Evolutionary conservation across 352 stramenopile species (phyloP).

Genomic region (Phytophthora quininea): DNA sequence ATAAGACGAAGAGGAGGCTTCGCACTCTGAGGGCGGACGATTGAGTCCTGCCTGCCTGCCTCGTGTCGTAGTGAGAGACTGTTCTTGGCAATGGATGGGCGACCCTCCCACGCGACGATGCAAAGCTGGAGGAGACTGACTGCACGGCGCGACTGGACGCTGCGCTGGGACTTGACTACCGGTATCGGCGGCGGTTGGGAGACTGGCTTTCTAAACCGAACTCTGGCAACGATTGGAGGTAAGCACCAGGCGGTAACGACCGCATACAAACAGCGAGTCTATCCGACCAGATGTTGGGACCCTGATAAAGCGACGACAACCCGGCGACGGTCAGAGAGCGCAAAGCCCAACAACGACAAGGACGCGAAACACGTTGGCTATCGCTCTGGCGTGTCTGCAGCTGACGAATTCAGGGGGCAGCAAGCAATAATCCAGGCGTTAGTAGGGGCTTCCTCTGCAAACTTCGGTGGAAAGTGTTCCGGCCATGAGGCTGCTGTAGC

Average conservation of each 20-base stretch:
- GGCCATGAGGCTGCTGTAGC: too few species aligned
- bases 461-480: too few species aligned
- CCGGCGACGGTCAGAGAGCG: not conserved
- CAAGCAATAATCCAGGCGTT: too few species aligned
- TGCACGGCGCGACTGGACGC: conserved; percentile 1
- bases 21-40: conserved; percentile 7
- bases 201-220: not conserved
- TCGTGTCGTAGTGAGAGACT: conserved; percentile 21
- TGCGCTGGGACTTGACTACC: not conserved
- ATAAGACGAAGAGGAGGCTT: conserved; percentile 34
- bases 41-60: conserved; percentile 10
- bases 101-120: conserved; percentile 10
- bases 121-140: conserved; percentile 25
- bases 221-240: not conserved
- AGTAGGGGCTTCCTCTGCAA: too few species aligned
- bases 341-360: too few species aligned
- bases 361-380: too few species aligned
- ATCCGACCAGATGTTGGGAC: not conserved
- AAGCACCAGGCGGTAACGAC: not conserved
- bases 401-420: too few species aligned
- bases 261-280: not conserved
- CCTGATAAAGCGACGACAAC: not conserved
- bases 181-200: not conserved
- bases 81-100: conserved; percentile 21
- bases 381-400: too few species aligned